Evolutionary conservation across 2,329 filamentous ascomycete species (phyloP), one percentile per base, ranked within the genome.

Genomic region (Cytospora leucostoma): DNA sequence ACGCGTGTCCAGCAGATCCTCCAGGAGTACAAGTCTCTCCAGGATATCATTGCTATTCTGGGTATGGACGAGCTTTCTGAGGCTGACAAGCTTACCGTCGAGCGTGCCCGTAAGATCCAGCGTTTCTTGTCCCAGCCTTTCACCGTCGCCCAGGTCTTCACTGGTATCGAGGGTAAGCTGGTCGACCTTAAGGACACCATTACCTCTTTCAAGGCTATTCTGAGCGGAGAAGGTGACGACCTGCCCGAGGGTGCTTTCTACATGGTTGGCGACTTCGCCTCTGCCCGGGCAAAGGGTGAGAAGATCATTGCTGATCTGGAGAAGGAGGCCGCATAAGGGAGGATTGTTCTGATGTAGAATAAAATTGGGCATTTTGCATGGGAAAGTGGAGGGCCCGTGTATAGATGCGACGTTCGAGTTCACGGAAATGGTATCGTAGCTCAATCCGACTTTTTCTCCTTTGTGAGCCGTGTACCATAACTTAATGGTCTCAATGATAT

Each of bases 21-120:
- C 79, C 95, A 99, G 85, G 95, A 98, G 87, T 99, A 99, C 91
- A 98, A 98, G 91, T 98, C 94, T 70, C 92, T 99, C 72, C 95
- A 99, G 86, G 95, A 99, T 86, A 99, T 99, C 89, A 97, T 97
- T 86, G 95, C 95, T 82, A 99, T 99, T 93, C 84, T 98, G 79
- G 94, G 94, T 90, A 98, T 99, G 95, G 95, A 99, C 82, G 95
- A 99, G 81, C 84, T 99, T 83, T 98, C 95, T 70, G 95, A 98
- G 87, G 91, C 91, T 75, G 95, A 99, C 82, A 97, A 99, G 90
- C 89, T 99, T 76, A 98, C 95, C 74, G 95, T 99, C 87, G 95
- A 99, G 90, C 95, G 95, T 89, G 95, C 95, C 81, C 94, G 95
- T 86, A 98, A 98, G 88, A 90, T 99, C 79, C 95, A 99, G 88